Base-by-base conservation (phyloP, 441 rosid genomes). In the Pelargonium citronellum region DNA sequence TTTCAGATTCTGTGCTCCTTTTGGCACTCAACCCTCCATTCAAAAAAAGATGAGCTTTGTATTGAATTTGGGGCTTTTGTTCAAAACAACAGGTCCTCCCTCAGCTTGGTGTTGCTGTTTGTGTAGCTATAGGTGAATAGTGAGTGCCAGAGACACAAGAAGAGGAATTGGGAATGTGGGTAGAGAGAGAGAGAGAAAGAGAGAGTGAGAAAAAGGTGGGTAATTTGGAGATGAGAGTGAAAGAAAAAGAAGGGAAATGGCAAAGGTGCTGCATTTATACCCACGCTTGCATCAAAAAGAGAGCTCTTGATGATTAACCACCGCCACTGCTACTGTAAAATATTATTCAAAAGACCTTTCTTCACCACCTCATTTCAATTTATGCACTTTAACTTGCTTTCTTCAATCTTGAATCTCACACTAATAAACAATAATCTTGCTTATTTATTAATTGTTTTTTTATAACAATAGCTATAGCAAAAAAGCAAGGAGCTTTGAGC, bases 231-330 rank as follows among this genome's bases (percentile, higher is more conserved):
- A 34, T 34, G 39, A 2, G 39, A 34, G 39, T 27, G 67, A 66
- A 78, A 73, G 58, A 69, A 66, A 75, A 73, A 64, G 53, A 74
- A 69, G 73, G 69, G 77, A 17, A 73, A 66, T 46, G 68, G 82
- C 80, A 83, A 84, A 83, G 87, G 83, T 74, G 78, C 80, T 77
- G 84, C 83, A 84, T 91, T 87, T 88, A 89, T 89, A 89, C 91
- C 95, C 98, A 92, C 96, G 96, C 97, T 82, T 91, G 96, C 98
- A 89, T 91, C 0, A 87, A 92, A 92, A 87, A 84, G 78, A 83
- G 96, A 85, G 96, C 94, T 77, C 41, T 79, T 87, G 92, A 89
- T 91, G 96, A 88, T 92, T 81, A 86, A 87, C 92, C 94, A 89
- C 93, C 88, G 89, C 88, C 87, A 67, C 89, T 76, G 91, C 87